Conservation (phyloP, 106 monocot genomes). For the Agapanthus africanus region DNA sequence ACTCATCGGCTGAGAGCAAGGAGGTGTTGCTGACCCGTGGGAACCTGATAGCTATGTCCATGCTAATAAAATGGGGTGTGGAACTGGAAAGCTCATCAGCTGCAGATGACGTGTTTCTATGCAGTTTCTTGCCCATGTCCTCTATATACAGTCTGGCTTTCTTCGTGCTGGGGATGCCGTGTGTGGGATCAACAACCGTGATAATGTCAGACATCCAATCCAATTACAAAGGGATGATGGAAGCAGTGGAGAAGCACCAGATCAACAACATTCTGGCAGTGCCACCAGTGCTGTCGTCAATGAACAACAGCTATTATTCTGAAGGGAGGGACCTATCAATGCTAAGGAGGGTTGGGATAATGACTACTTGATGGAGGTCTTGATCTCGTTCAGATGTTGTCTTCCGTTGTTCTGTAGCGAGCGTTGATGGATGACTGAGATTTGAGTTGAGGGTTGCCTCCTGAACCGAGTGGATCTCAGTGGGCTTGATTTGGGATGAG, state of each 20-base stretch:
- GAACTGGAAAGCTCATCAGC: constrained; percentile 2
- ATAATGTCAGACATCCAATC: constrained; percentile 21
- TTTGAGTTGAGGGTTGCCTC: too few relatives aligned
- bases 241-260: constrained; percentile 16
- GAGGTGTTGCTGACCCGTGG: constrained; percentile 40
- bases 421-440: too few relatives aligned
- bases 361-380: too few relatives aligned
- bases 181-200: constrained; percentile 24
- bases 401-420: too few relatives aligned
- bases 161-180: constrained; percentile 15
- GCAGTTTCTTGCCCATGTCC: constrained; percentile 35
- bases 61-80: constrained; percentile 5
- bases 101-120: constrained; percentile 13
- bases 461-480: too few relatives aligned
- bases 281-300: constrained; percentile 29
- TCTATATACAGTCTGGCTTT: constrained; percentile 31
- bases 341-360: constrained; percentile 20
- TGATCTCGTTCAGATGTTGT: too few relatives aligned
- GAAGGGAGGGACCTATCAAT: constrained; percentile 12
- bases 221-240: constrained; percentile 12
- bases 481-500: too few relatives aligned
- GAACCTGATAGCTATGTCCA: constrained; percentile 22
- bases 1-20: constrained; percentile 54
- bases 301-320: constrained; percentile 7
- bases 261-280: constrained; percentile 27